Conservation (phyloP, 1,284 basidiomycete species). For the Xerocomus minutiporus region DNA sequence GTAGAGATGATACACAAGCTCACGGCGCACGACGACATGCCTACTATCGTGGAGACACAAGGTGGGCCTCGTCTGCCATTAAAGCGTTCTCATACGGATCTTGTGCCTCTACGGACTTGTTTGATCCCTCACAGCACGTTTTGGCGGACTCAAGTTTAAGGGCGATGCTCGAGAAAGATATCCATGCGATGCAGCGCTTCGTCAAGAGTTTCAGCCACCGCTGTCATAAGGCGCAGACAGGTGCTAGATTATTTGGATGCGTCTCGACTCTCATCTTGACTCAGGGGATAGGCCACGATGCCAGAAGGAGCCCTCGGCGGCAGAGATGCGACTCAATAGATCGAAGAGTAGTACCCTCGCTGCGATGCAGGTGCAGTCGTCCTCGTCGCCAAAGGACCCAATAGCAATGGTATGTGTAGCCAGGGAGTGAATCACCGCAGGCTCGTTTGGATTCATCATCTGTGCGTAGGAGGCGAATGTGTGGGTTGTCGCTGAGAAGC, state of each 20-base stretch:
- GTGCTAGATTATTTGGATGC: conserved; percentile 1
- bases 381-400: conserved; percentile 36
- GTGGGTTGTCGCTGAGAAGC: conserved; percentile 4
- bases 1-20: conserved; percentile 64
- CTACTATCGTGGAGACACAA: conserved; percentile 40
- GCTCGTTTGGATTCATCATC: conserved; percentile 41
- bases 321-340: conserved; percentile 70
- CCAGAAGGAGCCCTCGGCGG: conserved; percentile 53
- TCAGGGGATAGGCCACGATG: conserved; percentile 47
- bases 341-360: conserved; percentile 60
- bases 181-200: conserved; percentile 56
- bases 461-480: conserved; percentile 51
- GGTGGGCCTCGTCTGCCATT: conserved; percentile 32
- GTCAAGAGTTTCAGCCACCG: conserved; percentile 53
- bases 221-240: conserved; percentile 54
- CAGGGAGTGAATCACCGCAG: conserved; percentile 14
- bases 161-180: conserved; percentile 48
- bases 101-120: conserved; percentile 29
- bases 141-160: conserved; percentile 39
- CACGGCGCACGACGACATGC: conserved; percentile 51
- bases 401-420: conserved; percentile 40
- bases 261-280: conserved; percentile 2
- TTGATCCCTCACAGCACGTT: conserved; percentile 43
- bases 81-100: not conserved
- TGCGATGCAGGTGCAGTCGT: conserved; percentile 37